Conservation (phyloP, 768 basidiomycete genomes). For the Mycena polygramma region DNA sequence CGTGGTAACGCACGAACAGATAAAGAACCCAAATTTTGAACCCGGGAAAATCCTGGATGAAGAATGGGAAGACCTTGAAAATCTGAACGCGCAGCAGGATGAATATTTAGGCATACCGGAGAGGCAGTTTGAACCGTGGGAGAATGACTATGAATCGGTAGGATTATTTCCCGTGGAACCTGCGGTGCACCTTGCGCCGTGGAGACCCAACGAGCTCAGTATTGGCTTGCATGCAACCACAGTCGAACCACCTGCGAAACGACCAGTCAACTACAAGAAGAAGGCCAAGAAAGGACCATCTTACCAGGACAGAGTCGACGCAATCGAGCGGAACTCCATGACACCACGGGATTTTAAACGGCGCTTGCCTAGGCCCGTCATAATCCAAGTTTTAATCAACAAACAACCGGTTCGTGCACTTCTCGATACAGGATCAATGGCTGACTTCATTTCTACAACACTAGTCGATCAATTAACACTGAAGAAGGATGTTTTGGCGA, state of each 20-base stretch:
- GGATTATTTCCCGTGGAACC: no score
- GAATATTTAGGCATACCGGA: no score
- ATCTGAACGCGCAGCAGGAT: no score
- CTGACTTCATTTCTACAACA: conserved; percentile 48
- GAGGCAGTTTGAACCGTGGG: no score
- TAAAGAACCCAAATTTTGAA: background rate
- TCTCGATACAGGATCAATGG: conserved; percentile 39
- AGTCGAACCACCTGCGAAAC: background rate
- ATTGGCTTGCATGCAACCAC: conserved; percentile 16
- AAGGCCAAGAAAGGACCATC: no score
- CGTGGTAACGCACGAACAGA: conserved; percentile 4
- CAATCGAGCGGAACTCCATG: conserved; percentile 27
- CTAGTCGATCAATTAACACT: conserved; percentile 48
- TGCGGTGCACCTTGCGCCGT: no score
- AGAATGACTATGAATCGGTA: no score
- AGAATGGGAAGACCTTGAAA: conserved; percentile 16
- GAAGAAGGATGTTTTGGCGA: conserved; percentile 37
- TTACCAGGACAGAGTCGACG: conserved; percentile 8
- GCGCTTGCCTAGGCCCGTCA: conserved; percentile 3
- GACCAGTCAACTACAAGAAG: background rate
- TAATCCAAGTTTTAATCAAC: conserved; percentile 15
- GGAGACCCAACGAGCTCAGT: background rate
- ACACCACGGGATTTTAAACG: conserved; percentile 22
- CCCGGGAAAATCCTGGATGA: background rate
- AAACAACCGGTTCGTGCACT: conserved; percentile 13